Evolutionary conservation across 257 asterid genomes (phyloP).

Genomic region (Solanum rostratum): DNA sequence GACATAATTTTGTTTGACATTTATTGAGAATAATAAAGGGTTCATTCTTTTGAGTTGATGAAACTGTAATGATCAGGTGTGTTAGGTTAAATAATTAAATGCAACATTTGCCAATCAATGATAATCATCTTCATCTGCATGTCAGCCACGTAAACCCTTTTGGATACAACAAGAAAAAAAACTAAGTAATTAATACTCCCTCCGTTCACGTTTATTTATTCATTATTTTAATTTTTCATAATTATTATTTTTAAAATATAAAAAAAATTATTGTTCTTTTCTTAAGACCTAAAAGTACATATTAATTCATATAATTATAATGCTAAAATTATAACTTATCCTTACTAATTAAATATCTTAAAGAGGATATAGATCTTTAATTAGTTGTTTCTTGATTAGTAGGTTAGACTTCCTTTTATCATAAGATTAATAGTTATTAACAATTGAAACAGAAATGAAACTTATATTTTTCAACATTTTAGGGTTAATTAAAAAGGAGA

Average conservation of each 20-base stretch:
- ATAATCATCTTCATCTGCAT: neutral
- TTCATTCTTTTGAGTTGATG: neutral
- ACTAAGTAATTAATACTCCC: neutral
- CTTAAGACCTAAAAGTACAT: neutral
- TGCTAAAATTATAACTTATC: no score
- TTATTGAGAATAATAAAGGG: neutral
- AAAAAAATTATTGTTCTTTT: neutral
- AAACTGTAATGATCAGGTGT: neutral
- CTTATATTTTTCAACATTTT: neutral
- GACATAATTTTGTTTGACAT: neutral
- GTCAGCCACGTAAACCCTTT: neutral
- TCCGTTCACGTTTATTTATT: no score
- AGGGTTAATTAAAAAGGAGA: neutral
- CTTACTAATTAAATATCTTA: no score
- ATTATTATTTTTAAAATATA: no score
- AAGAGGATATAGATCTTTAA: no score
- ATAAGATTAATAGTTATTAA: no score
- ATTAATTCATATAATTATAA: neutral
- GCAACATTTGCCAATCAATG: neutral
- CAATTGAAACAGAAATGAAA: neutral
- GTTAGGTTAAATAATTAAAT: constrained; percentile 4
- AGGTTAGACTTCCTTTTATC: no score
- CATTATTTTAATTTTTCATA: neutral
- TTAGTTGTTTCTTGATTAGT: no score
- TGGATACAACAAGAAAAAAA: neutral